Evolutionary conservation across 257 asterid genomes (phyloP).

Genomic region (Solanum infundibuliforme): DNA sequence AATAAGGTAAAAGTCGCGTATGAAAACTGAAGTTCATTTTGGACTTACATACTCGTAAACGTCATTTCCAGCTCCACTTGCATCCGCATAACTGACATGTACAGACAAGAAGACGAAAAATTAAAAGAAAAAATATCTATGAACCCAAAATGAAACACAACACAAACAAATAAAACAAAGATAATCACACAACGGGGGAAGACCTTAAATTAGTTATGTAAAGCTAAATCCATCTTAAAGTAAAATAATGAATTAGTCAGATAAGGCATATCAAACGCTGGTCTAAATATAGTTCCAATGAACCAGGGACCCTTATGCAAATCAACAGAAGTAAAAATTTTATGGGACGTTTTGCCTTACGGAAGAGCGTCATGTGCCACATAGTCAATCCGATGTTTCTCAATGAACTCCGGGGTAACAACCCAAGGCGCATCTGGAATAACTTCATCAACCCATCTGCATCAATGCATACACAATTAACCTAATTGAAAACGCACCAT

Average conservation of each 20-base stretch:
- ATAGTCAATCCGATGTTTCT: slow-evolving; percentile 68
- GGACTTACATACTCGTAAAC: slow-evolving; percentile 54
- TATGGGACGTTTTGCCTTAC: slow-evolving; percentile 37
- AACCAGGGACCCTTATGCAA: background rate
- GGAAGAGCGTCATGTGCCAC: slow-evolving; percentile 98
- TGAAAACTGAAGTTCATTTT: background rate
- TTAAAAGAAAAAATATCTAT: background rate
- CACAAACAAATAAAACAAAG: background rate
- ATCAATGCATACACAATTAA: slow-evolving; percentile 2
- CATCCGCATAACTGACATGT: slow-evolving; percentile 48
- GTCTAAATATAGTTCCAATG: background rate
- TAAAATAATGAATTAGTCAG: background rate
- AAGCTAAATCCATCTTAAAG: background rate
- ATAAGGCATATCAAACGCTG: background rate
- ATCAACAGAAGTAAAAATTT: background rate
- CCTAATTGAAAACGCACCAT: background rate
- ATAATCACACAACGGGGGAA: background rate
- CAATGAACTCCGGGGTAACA: slow-evolving; percentile 78
- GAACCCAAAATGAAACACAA: background rate
- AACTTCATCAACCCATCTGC: slow-evolving; percentile 99
- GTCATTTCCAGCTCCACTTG: slow-evolving; percentile 58
- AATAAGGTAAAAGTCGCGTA: background rate
- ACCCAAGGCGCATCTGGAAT: slow-evolving; percentile 99
- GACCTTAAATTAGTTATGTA: background rate
- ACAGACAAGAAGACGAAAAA: slow-evolving; percentile 5